Conservation (phyloP, 2,329 filamentous ascomycete species). For the Aspergillus fischeri region DNA sequence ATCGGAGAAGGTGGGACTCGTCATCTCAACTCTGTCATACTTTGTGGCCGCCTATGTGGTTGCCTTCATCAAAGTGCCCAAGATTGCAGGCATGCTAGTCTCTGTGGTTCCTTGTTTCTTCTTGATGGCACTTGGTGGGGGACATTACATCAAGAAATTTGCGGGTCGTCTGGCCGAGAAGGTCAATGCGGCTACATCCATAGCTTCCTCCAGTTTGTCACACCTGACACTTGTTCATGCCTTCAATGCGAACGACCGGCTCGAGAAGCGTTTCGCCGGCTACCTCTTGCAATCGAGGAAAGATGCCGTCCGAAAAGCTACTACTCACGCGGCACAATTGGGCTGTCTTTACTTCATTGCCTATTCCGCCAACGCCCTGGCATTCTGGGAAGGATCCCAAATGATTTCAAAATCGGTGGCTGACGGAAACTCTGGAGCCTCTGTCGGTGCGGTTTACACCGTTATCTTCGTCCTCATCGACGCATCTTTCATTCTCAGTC, state of each 20-base stretch:
- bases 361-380: slow-evolving; percentile 62
- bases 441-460: slow-evolving; percentile 34
- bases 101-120: slow-evolving; percentile 61
- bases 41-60: slow-evolving; percentile 64
- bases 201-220: slow-evolving; percentile 58
- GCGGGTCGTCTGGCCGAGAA: slow-evolving; percentile 46
- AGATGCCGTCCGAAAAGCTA: slow-evolving; percentile 55
- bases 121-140: slow-evolving; percentile 53
- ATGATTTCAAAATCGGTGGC: slow-evolving; percentile 43
- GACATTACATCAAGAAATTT: slow-evolving; percentile 50
- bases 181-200: slow-evolving; percentile 55
- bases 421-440: slow-evolving; percentile 14
- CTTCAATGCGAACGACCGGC: slow-evolving; percentile 55
- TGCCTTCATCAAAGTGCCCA: slow-evolving; percentile 60
- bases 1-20: slow-evolving; percentile 66
- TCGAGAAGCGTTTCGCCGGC: slow-evolving; percentile 56
- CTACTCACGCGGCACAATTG: slow-evolving; percentile 53
- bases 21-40: slow-evolving; percentile 59
- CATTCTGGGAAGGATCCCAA: slow-evolving; percentile 63
- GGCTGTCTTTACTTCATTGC: slow-evolving; percentile 64
- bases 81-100: slow-evolving; percentile 61
- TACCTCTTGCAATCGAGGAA: slow-evolving; percentile 48
- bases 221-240: slow-evolving; percentile 60
- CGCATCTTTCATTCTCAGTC: slow-evolving; percentile 35
- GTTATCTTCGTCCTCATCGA: slow-evolving; percentile 38